Percentiles rank a stretch among this genome's conserved stretches.
These are phyloP conservation scores for Durotheca rogersii DNA, from an alignment of 495 filamentous ascomycete species.

Conservation along the genomic window DNA sequence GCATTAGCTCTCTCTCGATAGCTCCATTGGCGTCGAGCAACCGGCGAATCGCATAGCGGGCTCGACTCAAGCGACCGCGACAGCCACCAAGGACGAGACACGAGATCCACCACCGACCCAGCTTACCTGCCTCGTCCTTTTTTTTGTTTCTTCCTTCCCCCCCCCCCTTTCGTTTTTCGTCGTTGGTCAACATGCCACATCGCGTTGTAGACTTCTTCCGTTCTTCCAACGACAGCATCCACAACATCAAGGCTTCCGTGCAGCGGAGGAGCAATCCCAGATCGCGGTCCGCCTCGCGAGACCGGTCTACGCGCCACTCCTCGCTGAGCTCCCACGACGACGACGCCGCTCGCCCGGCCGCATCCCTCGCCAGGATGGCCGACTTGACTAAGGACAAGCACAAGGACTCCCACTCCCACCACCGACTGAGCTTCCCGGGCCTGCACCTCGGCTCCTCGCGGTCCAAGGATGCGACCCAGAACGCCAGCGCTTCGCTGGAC, in stretches of 20 bases:
- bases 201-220: constrained; percentile 53
- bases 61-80: constrained; percentile 3
- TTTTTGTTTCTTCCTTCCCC: too few relatives aligned
- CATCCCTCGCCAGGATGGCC: constrained; percentile 36
- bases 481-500: constrained; percentile 58
- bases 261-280: constrained; percentile 30
- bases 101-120: constrained; percentile 2
- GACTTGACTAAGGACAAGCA: constrained; percentile 34
- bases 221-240: constrained; percentile 39
- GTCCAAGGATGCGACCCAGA: constrained; percentile 44
- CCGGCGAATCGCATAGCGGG: background rate
- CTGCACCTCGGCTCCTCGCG: constrained; percentile 48
- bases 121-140: too few relatives aligned
- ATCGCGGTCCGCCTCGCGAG: constrained; percentile 26
- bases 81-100: background rate
- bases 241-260: constrained; percentile 37
- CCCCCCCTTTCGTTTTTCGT: too few relatives aligned
- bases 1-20: constrained; percentile 20
- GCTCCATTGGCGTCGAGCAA: constrained; percentile 5
- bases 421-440: constrained; percentile 49
- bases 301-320: constrained; percentile 34
- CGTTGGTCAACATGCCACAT: constrained; percentile 49
- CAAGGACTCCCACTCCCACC: constrained; percentile 44
- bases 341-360: constrained; percentile 18
- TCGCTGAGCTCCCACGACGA: constrained; percentile 31